Percentiles rank a stretch among this genome's conserved stretches.
phyloP scores from a whole-genome alignment of 306 rosid genomes.

The Pyrus pyrifolia region DNA sequence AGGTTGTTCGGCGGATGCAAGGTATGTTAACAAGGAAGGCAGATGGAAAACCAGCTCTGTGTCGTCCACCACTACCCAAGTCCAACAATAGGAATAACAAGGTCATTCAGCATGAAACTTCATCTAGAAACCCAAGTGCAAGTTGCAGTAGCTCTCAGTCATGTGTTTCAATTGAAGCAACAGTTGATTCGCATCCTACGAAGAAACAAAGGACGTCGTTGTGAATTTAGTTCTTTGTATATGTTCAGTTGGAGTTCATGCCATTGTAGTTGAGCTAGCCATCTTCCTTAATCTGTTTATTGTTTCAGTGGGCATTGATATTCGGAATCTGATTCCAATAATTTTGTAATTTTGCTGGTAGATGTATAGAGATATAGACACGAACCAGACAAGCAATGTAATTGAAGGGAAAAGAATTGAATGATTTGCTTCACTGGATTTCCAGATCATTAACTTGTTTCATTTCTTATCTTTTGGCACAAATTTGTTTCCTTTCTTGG shows the following conservation, averaged over 20 bases:
- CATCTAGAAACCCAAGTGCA: background rate
- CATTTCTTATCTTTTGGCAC: too few species aligned
- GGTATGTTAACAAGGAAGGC: too few species aligned
- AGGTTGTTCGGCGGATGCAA: too few species aligned
- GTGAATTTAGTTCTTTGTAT: background rate
- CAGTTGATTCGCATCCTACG: background rate
- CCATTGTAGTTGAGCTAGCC: background rate
- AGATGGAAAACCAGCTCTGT: too few species aligned
- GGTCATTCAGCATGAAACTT: too few species aligned
- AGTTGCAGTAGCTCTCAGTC: background rate
- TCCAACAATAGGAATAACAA: too few species aligned
- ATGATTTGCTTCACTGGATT: background rate
- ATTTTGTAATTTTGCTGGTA: background rate
- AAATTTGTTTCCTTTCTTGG: too few species aligned
- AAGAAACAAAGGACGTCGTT: background rate
- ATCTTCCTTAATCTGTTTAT: too few species aligned
- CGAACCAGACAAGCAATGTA: background rate
- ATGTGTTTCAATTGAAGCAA: background rate
- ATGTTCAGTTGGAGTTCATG: background rate
- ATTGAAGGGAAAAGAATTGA: too few species aligned
- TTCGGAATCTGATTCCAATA: background rate
- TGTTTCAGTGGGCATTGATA: background rate
- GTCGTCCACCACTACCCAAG: too few species aligned
- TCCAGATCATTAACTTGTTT: too few species aligned
- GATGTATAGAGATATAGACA: background rate